Percentiles rank a stretch among this genome's conserved stretches.
Conservation (phyloP, 164 flowering plant genomes). For the Stephania japonica region DNA sequence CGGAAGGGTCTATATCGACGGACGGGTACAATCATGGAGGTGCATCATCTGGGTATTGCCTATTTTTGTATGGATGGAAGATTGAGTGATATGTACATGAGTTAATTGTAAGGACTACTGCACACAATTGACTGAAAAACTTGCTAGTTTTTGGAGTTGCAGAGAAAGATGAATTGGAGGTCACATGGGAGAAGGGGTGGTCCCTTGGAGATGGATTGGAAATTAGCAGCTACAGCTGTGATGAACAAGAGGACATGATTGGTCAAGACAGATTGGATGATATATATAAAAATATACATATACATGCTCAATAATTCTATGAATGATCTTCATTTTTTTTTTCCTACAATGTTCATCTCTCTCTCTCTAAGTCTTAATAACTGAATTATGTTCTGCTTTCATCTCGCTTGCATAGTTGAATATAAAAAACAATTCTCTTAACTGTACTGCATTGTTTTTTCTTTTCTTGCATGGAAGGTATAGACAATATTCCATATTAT, state of each 20-base stretch:
- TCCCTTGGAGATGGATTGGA: conserved; percentile 21
- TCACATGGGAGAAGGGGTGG: conserved; percentile 28
- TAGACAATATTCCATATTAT: neutral
- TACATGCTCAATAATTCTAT: conserved; percentile 34
- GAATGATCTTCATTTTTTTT: conserved; percentile 22
- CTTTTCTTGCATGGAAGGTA: neutral
- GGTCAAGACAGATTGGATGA: conserved; percentile 40
- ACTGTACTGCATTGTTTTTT: neutral
- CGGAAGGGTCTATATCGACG: conserved; percentile 26
- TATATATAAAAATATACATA: conserved; percentile 11
- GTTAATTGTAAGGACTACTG: conserved; percentile 5
- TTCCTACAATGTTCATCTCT: neutral
- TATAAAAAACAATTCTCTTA: neutral
- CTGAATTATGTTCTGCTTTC: conserved; percentile 12
- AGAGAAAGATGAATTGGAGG: conserved; percentile 11
- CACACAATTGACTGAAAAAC: conserved; percentile 1
- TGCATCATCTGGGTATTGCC: conserved; percentile 50
- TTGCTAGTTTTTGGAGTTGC: neutral
- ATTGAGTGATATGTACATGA: conserved; percentile 27
- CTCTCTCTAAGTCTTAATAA: conserved; percentile 40
- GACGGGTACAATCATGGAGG: conserved; percentile 24
- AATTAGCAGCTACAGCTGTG: conserved; percentile 38
- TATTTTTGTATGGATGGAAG: conserved; percentile 77
- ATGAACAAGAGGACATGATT: conserved; percentile 30
- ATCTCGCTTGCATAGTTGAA: neutral